Conservation (phyloP, 495 filamentous ascomycete genomes). For the Daldinia decipiens region DNA sequence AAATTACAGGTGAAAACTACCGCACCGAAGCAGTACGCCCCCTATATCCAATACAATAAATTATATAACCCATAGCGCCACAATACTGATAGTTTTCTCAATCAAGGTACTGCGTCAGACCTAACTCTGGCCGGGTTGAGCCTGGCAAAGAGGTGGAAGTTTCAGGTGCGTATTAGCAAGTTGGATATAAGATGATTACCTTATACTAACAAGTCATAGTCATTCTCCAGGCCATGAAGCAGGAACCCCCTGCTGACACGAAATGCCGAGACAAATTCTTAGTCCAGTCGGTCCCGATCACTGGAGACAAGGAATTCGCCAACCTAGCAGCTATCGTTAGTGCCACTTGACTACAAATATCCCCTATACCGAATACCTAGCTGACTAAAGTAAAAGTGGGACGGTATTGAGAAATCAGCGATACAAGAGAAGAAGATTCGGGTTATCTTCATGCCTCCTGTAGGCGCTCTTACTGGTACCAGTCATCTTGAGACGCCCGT, state of each 20-base stretch:
- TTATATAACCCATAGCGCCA: slow-evolving; percentile 34
- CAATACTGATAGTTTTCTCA: slow-evolving; percentile 18
- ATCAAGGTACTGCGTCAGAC: slow-evolving; percentile 92
- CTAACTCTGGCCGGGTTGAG: slow-evolving; percentile 95
- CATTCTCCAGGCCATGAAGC: slow-evolving; percentile 96
- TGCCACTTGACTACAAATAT: slow-evolving; percentile 21
- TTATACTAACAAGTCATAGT: slow-evolving; percentile 63
- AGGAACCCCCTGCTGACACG: slow-evolving; percentile 83
- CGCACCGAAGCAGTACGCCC: slow-evolving; percentile 93
- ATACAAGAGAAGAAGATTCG: slow-evolving; percentile 96
- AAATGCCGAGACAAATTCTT: slow-evolving; percentile 98
- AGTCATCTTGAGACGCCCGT: slow-evolving; percentile 35
- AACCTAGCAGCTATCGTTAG: slow-evolving; percentile 84
- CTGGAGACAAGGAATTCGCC: slow-evolving; percentile 80
- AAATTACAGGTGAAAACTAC: slow-evolving; percentile 91
- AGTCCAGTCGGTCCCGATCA: slow-evolving; percentile 90
- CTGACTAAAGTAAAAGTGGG: slow-evolving; percentile 66
- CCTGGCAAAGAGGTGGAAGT: slow-evolving; percentile 89
- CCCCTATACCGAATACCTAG: slow-evolving; percentile 2
- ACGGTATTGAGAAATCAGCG: slow-evolving; percentile 74
- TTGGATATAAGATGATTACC: slow-evolving; percentile 12
- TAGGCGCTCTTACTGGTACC: slow-evolving; percentile 49
- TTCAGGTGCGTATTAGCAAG: slow-evolving; percentile 70
- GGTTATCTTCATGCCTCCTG: slow-evolving; percentile 80
- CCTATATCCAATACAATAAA: slow-evolving; percentile 17